A percentile compares a stretch with the other conserved stretches of the same genome.
phyloP scores from a whole-genome alignment of 2,329 filamentous ascomycete species.

The Colletotrichum sp. region DNA sequence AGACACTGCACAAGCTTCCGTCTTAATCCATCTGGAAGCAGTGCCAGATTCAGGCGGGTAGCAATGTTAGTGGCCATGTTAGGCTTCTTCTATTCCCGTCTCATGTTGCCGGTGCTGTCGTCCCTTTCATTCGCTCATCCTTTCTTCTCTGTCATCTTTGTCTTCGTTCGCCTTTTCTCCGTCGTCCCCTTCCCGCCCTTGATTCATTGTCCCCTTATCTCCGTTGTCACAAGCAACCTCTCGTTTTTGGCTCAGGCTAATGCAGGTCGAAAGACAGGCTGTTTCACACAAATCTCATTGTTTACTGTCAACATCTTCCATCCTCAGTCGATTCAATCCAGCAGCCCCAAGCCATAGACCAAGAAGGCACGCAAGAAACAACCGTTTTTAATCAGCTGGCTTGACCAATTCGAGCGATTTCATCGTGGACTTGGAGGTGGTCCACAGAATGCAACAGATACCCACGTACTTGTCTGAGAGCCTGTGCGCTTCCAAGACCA shows the following conservation, averaged over 20 bases:
- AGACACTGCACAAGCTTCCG: neutral
- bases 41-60: neutral
- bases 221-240: neutral
- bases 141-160: neutral
- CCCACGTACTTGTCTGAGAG: neutral
- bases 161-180: neutral
- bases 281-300: neutral
- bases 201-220: neutral
- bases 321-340: neutral
- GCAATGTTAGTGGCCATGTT: neutral
- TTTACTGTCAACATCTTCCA: neutral
- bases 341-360: neutral
- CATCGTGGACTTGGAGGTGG: neutral
- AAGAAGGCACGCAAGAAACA: neutral
- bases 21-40: neutral
- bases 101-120: neutral
- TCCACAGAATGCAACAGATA: neutral
- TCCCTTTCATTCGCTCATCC: neutral
- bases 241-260: neutral
- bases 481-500: neutral
- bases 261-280: neutral
- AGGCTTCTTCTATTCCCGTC: neutral
- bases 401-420: neutral
- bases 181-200: neutral
- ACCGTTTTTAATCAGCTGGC: neutral